phyloP scores from a whole-genome alignment of 75 land plant genomes.

The Pinus tabuliformis region DNA sequence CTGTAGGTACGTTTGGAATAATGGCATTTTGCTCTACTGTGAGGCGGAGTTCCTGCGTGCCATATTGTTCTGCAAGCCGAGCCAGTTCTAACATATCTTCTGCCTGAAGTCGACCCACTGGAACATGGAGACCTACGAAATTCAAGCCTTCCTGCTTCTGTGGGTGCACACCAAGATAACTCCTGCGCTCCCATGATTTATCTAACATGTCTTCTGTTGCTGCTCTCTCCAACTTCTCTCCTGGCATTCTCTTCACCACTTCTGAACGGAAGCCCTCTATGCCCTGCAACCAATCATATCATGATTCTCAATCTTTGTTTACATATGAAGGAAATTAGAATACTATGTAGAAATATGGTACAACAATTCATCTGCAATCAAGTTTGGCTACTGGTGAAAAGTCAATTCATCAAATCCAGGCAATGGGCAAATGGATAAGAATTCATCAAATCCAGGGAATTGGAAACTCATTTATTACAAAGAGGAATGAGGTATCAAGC shows the following conservation, averaged over 20 bases:
- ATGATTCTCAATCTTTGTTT: too few relatives aligned
- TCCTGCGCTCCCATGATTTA: conserved; percentile 76
- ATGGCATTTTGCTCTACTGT: conserved; percentile 97
- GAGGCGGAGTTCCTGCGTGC: conserved; percentile 83
- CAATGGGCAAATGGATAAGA: too few relatives aligned
- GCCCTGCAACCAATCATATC: conserved; percentile 51
- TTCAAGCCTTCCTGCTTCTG: conserved; percentile 89
- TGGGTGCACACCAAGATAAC: conserved; percentile 83
- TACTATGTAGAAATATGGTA: too few relatives aligned
- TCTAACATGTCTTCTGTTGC: conserved; percentile 67
- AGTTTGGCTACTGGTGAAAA: too few relatives aligned
- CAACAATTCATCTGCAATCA: too few relatives aligned
- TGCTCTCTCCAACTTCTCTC: conserved; percentile 45
- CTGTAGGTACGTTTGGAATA: conserved; percentile 73
- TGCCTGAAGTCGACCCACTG: conserved; percentile 94
- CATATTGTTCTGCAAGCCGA: conserved; percentile 87
- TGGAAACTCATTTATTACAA: too few relatives aligned
- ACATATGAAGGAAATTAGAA: too few relatives aligned
- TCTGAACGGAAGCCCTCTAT: conserved; percentile 85
- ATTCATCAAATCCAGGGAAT: too few relatives aligned
- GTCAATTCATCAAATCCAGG: too few relatives aligned
- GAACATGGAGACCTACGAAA: conserved; percentile 85
- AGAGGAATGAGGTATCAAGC: too few relatives aligned
- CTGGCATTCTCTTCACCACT: conserved; percentile 83
- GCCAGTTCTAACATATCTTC: conserved; percentile 92